These are phyloP conservation scores for Tetrahymena malaccensis DNA, from an alignment of 73 alveolate species.

Conservation along the genomic window DNA sequence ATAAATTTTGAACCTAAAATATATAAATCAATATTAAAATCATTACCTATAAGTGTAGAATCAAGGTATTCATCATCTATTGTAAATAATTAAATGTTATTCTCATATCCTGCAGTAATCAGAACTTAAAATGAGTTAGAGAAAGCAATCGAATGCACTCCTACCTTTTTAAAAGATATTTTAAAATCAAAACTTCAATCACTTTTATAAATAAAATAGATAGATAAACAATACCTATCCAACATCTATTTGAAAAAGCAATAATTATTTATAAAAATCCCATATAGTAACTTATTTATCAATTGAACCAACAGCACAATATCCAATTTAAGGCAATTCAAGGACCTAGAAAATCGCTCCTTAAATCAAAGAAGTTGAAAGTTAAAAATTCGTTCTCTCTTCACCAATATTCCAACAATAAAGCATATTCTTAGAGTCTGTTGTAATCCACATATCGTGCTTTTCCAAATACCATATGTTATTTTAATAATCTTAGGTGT, in stretches of 20 bases:
- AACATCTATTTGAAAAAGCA: background rate
- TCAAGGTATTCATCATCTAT: conserved; percentile 29
- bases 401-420: conserved; percentile 22
- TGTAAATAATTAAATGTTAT: conserved; percentile 12
- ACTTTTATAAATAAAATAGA: background rate
- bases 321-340: conserved; percentile 22
- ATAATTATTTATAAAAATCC: conserved; percentile 15
- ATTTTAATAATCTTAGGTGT: conserved; percentile 14
- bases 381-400: background rate
- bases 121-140: conserved; percentile 20
- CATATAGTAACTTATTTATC: conserved; percentile 30
- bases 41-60: conserved; percentile 19
- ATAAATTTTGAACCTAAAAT: background rate
- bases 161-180: background rate
- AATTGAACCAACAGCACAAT: conserved; percentile 27
- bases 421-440: conserved; percentile 16
- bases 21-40: background rate
- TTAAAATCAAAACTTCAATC: background rate
- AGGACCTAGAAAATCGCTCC: conserved; percentile 24
- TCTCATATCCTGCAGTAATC: conserved; percentile 24
- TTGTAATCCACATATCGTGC: conserved; percentile 32
- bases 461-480: conserved; percentile 41
- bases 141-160: conserved; percentile 21
- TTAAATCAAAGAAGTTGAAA: background rate
- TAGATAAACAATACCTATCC: background rate